Conservation (phyloP, 2,329 filamentous ascomycete species). For the Sordariomycetes sp. region DNA sequence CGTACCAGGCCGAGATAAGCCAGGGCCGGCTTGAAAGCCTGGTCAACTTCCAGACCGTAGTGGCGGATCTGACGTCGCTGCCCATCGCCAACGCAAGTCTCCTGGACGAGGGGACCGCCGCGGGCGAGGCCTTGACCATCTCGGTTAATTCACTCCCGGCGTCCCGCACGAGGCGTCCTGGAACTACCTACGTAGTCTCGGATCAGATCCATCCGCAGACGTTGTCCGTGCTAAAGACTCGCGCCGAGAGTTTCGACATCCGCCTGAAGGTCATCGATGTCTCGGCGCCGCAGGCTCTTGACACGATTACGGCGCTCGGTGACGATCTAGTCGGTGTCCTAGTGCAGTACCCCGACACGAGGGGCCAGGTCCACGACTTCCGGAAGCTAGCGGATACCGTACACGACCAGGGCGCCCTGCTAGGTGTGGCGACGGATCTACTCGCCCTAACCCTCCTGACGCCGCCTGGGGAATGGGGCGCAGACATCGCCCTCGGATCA, state of each 20-base stretch:
- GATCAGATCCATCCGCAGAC: constrained; percentile 76
- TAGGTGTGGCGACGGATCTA: constrained; percentile 82
- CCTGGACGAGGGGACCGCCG: constrained; percentile 82
- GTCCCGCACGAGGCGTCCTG: constrained; percentile 57
- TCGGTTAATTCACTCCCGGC: constrained; percentile 64
- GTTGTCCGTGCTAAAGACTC: constrained; percentile 67
- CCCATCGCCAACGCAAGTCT: constrained; percentile 84
- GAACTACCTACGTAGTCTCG: constrained; percentile 77
- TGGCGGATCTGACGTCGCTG: constrained; percentile 75
- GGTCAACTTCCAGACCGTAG: constrained; percentile 90
- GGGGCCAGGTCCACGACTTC: constrained; percentile 69
- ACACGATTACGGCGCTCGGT: constrained; percentile 59
- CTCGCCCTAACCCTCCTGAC: constrained; percentile 77
- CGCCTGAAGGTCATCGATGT: constrained; percentile 63
- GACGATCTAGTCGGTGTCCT: constrained; percentile 79
- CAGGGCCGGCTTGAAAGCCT: constrained; percentile 86
- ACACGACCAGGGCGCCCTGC: constrained; percentile 63
- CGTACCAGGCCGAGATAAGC: constrained; percentile 94
- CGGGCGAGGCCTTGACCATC: constrained; percentile 91
- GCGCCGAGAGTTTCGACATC: constrained; percentile 86
- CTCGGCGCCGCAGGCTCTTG: constrained; percentile 43
- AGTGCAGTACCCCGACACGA: constrained; percentile 89
- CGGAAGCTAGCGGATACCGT: constrained; percentile 59
- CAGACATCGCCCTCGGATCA: constrained; percentile 89
- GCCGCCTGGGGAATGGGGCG: constrained; percentile 86